phyloP scores from a whole-genome alignment of 441 rosid genomes.

The Erysimum cheiri region DNA sequence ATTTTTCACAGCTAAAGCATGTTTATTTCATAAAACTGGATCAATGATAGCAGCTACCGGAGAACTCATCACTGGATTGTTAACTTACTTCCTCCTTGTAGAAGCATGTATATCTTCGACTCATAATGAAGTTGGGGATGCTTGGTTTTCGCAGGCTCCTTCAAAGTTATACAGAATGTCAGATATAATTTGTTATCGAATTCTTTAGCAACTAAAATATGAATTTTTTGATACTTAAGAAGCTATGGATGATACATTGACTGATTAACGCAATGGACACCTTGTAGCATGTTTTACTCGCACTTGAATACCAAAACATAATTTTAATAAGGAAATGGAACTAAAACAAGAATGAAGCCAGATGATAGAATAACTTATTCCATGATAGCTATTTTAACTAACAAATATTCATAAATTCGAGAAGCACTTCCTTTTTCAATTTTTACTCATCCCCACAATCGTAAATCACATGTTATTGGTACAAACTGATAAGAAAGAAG shows the following conservation, averaged over 20 bases:
- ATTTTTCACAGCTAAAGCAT: conserved; percentile 12
- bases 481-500: conserved; percentile 19
- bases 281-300: background rate
- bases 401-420: background rate
- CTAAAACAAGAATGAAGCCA: background rate
- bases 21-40: background rate
- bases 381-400: background rate
- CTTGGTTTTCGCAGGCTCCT: conserved; percentile 95
- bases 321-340: background rate
- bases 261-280: background rate
- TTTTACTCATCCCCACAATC: background rate
- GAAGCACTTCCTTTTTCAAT: background rate
- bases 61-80: conserved; percentile 1
- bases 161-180: conserved; percentile 36
- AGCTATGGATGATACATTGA: background rate
- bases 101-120: conserved; percentile 95
- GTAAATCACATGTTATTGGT: conserved; percentile 4
- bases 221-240: background rate
- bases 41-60: background rate
- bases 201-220: background rate
- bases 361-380: background rate
- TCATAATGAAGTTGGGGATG: conserved; percentile 99
- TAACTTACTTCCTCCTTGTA: conserved; percentile 96
- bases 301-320: conserved; percentile 12
- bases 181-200: conserved; percentile 4